Conservation (phyloP, 768 basidiomycete genomes). For the Trametes gibbosa region DNA sequence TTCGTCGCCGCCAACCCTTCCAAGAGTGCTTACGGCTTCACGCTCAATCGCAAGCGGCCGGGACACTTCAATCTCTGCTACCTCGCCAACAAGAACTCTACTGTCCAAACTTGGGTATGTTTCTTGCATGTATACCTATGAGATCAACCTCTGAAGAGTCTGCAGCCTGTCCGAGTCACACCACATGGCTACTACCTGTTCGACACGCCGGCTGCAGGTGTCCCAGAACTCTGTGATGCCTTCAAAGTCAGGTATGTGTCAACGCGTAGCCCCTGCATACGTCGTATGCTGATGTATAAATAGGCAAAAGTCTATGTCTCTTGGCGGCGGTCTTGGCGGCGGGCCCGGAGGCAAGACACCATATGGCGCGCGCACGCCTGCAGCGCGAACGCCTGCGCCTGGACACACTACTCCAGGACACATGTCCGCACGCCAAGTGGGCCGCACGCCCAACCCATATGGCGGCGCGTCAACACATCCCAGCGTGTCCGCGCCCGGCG, state of each 20-base stretch:
- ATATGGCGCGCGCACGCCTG: slow-evolving; percentile 71
- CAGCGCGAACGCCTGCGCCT: slow-evolving; percentile 53
- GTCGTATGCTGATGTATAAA: neutral
- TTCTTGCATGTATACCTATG: too few species aligned
- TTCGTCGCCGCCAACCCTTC: slow-evolving; percentile 91
- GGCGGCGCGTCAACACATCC: slow-evolving; percentile 30
- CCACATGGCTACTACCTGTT: slow-evolving; percentile 90
- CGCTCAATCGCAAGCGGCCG: slow-evolving; percentile 81
- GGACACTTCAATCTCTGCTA: slow-evolving; percentile 95
- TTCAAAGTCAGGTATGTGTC: slow-evolving; percentile 80
- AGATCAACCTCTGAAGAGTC: neutral
- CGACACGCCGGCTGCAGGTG: slow-evolving; percentile 86
- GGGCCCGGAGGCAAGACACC: slow-evolving; percentile 77
- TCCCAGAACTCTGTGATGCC: slow-evolving; percentile 92
- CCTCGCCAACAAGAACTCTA: slow-evolving; percentile 86
- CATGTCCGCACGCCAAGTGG: slow-evolving; percentile 67
- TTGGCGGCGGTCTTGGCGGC: slow-evolving; percentile 37
- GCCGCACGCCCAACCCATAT: slow-evolving; percentile 81
- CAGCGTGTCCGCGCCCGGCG: slow-evolving; percentile 27
- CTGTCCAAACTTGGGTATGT: slow-evolving; percentile 89
- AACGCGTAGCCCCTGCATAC: neutral
- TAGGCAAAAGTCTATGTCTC: slow-evolving; percentile 71
- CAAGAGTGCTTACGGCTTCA: slow-evolving; percentile 95
- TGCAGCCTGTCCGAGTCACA: slow-evolving; percentile 78
- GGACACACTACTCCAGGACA: slow-evolving; percentile 69